These are phyloP conservation scores for Pseudozyma tsukubaensis DNA, from an alignment of 1,284 basidiomycete genomes.

Conservation along the genomic window DNA sequence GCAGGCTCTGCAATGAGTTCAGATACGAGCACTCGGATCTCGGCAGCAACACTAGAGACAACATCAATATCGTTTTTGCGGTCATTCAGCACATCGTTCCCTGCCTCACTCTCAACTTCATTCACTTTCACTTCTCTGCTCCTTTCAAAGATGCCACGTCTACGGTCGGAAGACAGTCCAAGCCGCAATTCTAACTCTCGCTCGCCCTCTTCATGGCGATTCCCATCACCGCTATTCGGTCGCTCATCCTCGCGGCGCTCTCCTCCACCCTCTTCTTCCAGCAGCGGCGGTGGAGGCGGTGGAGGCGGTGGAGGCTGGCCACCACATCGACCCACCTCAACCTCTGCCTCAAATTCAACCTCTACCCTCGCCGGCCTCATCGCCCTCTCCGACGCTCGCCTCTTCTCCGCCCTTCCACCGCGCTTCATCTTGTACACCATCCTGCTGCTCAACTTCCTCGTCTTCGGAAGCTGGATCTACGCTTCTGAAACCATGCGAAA, in stretches of 20 bases:
- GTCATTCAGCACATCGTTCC: conserved; percentile 13
- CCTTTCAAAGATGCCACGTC: conserved; percentile 10
- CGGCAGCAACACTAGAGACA: not conserved
- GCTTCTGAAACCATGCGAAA: conserved; percentile 37
- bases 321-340: not conserved
- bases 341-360: not conserved
- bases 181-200: not conserved
- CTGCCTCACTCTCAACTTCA: not conserved
- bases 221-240: conserved; percentile 20
- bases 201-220: not conserved
- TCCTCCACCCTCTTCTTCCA: not conserved
- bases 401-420: conserved; percentile 13
- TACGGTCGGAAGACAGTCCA: conserved; percentile 11
- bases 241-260: not conserved
- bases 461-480: conserved; percentile 54
- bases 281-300: not conserved
- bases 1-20: not conserved
- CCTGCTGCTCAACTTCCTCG: conserved; percentile 46
- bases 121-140: not conserved
- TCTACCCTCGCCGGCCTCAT: conserved; percentile 5
- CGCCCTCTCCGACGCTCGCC: conserved; percentile 3
- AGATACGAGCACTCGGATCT: not conserved
- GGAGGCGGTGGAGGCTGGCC: not conserved
- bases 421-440: conserved; percentile 37
- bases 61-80: conserved; percentile 11